Percentiles rank a stretch among this genome's conserved stretches.
These are phyloP conservation scores for Amoeboradix gromovi DNA, from an alignment of 371 early-diverging fungal species.

Conservation along the genomic window DNA sequence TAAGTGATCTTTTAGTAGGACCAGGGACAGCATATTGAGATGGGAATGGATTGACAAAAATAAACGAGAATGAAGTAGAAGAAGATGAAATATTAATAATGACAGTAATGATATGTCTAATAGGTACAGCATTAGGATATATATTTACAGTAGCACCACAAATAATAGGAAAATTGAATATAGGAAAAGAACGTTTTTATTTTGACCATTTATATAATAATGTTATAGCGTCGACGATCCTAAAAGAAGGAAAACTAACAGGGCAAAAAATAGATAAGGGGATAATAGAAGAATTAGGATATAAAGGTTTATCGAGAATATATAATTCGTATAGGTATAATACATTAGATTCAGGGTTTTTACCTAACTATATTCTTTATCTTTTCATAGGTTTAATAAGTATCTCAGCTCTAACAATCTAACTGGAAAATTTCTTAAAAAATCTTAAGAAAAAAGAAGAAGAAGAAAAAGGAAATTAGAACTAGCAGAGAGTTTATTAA, in stretches of 20 bases:
- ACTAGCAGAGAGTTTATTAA: conserved; percentile 5
- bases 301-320: not conserved
- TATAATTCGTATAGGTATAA: not conserved
- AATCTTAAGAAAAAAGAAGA: not conserved
- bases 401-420: no score
- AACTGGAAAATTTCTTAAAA: no score
- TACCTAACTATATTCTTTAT: not conserved
- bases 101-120: not conserved
- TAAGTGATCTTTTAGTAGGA: not conserved
- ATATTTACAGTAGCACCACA: not conserved
- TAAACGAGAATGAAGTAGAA: not conserved
- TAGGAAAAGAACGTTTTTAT: not conserved
- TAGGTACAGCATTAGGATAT: not conserved
- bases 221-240: not conserved
- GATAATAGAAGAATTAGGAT: not conserved
- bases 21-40: not conserved
- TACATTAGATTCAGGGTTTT: not conserved
- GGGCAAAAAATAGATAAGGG: not conserved
- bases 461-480: conserved; percentile 5
- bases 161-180: not conserved
- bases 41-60: not conserved
- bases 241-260: not conserved
- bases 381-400: not conserved
- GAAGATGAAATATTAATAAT: not conserved
- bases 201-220: not conserved